Percentiles rank a stretch among this genome's conserved stretches.
phyloP scores from a whole-genome alignment of 257 asterid species.

The Solanum infundibuliforme region DNA sequence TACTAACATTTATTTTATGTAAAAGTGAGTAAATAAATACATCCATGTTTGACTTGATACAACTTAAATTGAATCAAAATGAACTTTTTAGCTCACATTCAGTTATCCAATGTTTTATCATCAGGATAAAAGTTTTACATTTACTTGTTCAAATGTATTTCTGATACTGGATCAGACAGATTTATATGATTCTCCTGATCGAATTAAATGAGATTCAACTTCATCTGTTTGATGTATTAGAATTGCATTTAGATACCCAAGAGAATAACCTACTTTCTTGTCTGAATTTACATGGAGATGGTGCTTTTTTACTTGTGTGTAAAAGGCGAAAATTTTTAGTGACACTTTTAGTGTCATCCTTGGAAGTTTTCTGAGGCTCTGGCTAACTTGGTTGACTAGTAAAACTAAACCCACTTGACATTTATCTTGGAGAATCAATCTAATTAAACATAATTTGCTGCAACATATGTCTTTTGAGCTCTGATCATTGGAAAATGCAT shows the following conservation, averaged over 20 bases:
- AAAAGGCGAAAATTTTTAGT: background rate
- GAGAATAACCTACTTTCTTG: background rate
- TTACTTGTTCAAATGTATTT: background rate
- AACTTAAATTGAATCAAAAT: background rate
- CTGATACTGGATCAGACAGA: background rate
- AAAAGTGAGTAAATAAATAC: background rate
- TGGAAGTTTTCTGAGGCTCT: background rate
- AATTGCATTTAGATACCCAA: background rate
- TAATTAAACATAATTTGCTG: background rate
- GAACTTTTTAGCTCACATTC: background rate
- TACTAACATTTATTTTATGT: background rate
- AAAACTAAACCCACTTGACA: background rate
- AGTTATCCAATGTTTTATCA: background rate
- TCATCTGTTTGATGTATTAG: background rate
- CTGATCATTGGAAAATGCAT: background rate
- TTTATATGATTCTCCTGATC: background rate
- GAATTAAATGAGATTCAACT: background rate
- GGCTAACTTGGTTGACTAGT: background rate
- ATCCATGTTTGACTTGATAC: background rate
- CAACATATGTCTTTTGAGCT: background rate
- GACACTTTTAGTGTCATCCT: background rate
- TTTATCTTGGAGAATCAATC: background rate
- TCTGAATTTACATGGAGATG: background rate
- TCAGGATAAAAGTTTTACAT: background rate
- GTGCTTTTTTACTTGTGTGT: background rate